Evolutionary conservation across 2,329 filamentous ascomycete species (phyloP), one percentile per base, ranked within the genome.

Genomic region (Elsinoe batatas): DNA sequence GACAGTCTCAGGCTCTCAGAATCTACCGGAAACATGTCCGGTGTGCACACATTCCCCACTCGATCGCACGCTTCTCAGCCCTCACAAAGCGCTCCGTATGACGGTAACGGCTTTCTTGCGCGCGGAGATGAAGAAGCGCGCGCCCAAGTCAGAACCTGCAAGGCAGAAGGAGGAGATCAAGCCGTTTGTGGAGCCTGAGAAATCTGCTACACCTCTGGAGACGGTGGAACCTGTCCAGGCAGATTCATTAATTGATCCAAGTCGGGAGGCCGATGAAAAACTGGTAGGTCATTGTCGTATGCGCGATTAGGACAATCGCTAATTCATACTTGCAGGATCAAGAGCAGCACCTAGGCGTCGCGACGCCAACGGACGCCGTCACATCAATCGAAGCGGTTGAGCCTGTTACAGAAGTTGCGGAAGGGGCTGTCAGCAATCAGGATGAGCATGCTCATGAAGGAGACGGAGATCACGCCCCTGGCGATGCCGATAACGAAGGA

Each of bases 21-120:
- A 83, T 22, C 76, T 94, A 8, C 58, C 59, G 15, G 62, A 85
- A 10, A 85, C 85, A 43, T 98, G 93, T 65, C 91, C 93, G 1
- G 87, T 95, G 58, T 98, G 93, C 79, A 87, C 91, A 61, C 93
- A 98, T 68, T 86, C 83, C 18, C 93, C 93, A 0, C 80, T 98
- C 58, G 88, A 89, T 26, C 81, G 85, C 46, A 87, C 88, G 58
- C 85, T 93, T 62, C 95, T 91, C 76, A 90, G 87, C 59, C 83
- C 88, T 1, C 88, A 95, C 70, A 96, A 95, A 68, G 83, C 86
- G 26, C 76, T 97, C n/a, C 85, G 93, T 61, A 93, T 88, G 22
- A 98, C 93, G 1, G 85, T 97, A 62, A 87, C 88, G 63, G 88
- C 93, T 11, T 98, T 95, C 66, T 73, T 98, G 49, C 87, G 91